Evolutionary conservation across 2,329 filamentous ascomycete species (phyloP), one percentile per base, ranked within the genome.

Genomic region (Daldinia sp.): DNA sequence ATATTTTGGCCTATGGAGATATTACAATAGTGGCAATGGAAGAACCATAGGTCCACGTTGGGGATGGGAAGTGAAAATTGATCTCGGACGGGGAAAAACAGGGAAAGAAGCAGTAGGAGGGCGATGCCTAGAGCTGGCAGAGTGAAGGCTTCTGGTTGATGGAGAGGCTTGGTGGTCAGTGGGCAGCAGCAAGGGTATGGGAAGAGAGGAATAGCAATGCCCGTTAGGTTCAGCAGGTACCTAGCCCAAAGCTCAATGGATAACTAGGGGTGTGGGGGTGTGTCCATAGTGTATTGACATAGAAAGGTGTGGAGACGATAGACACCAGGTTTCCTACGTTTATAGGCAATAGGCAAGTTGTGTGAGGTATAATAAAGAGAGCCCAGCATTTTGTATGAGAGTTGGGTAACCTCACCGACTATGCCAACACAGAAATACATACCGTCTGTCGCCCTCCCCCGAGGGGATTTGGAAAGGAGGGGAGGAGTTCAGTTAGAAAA

Each of bases 21-120:
- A 73, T 71, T 71, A 67, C 72, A 70, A 71, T 71, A 69, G 68
- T 66, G 68, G 68, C 69, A 68, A 72, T 72, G 71, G 72, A 43
- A 72, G 72, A 70, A 75, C 68, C 63, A 72, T 72, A 73, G 71
- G 72, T 72, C 74, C 73, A 75, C 72, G 73, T 77, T 73, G 76
- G 76, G 74, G 75, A 74, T 69, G 71, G 74, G 77, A 74, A 74
- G 70, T 61, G 61, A 64, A 60, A 68, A 68, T 70, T 66, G 66
- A 67, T 68, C 70, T 70, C 63, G 63, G 71, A 67, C 21, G 39
- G 39, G 65, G 69, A 70, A 72, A 66, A 59, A 70, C 70, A 68
- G 65, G 70, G 71, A 72, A 73, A 70, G 58, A 68, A 72, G 72
- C 55, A 68, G 65, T 61, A 72, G 68, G 68, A 71, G 67, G 69